Evolutionary conservation across 2,329 filamentous ascomycete species (phyloP).

Genomic region (Claviceps quebecensis): DNA sequence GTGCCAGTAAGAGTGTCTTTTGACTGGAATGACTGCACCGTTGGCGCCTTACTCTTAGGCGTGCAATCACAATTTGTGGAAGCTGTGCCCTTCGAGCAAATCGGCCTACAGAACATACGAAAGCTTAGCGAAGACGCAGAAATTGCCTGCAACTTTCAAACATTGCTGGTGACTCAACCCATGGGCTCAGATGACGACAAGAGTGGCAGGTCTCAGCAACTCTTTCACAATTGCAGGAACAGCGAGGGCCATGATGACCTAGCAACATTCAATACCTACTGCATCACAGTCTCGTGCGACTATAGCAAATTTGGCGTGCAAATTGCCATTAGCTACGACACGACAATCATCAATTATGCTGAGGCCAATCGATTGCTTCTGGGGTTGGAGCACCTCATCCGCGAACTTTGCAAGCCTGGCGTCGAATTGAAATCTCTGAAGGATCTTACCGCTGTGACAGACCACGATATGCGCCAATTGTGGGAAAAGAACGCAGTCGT

Average conservation of each 20-base stretch:
- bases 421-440: background rate
- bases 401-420: background rate
- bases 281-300: background rate
- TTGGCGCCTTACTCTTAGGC: slow-evolving; percentile 1
- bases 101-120: background rate
- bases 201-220: background rate
- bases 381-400: background rate
- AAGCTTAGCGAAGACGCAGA: background rate
- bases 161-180: background rate
- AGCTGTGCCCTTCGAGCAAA: slow-evolving; percentile 10
- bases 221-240: background rate
- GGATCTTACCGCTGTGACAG: background rate
- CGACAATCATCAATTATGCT: background rate
- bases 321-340: background rate
- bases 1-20: slow-evolving; percentile 26
- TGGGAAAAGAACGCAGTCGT: slow-evolving; percentile 32
- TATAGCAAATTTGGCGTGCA: background rate
- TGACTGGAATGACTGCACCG: slow-evolving; percentile 11
- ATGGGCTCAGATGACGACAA: background rate
- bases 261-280: background rate
- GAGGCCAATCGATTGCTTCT: background rate
- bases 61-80: slow-evolving; percentile 9
- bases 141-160: background rate
- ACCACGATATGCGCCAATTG: slow-evolving; percentile 16
- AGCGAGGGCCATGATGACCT: background rate